Conservation (phyloP, 1,284 basidiomycete genomes). For the Irpex lacteus region DNA sequence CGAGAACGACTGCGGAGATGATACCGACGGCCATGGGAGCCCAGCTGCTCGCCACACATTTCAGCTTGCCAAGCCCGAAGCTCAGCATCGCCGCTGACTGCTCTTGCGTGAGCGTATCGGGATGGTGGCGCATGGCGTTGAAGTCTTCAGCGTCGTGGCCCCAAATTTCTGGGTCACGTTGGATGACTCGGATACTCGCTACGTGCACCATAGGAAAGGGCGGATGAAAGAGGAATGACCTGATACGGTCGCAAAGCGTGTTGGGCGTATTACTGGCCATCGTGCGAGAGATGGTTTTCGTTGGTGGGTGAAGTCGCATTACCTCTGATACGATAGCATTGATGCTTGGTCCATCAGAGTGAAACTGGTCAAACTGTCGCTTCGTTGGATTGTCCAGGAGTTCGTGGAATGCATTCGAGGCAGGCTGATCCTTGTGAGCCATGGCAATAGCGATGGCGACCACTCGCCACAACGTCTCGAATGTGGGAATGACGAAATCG, state of each 20-base stretch:
- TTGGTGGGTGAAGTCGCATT: constrained; percentile 46
- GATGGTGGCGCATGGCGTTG: constrained; percentile 40
- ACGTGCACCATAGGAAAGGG: constrained; percentile 10
- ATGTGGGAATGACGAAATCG: constrained; percentile 52
- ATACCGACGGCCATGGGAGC: constrained; percentile 46
- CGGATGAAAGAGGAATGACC: constrained; percentile 9
- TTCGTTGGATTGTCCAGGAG: constrained; percentile 38
- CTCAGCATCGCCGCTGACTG: constrained; percentile 30
- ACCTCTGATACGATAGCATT: constrained; percentile 41
- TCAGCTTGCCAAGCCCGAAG: constrained; percentile 42
- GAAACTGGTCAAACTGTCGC: constrained; percentile 30
- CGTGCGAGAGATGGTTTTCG: constrained; percentile 37
- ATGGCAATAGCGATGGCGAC: constrained; percentile 44
- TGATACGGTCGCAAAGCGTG: constrained; percentile 14
- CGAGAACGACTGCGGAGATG: constrained; percentile 40
- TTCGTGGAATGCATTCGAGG: constrained; percentile 31
- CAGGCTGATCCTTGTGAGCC: constrained; percentile 26
- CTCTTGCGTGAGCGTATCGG: constrained; percentile 18
- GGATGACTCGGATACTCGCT: constrained; percentile 44
- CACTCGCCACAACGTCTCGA: constrained; percentile 63
- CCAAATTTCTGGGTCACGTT: constrained; percentile 29
- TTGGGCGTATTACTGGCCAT: constrained; percentile 12
- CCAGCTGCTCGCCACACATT: constrained; percentile 45
- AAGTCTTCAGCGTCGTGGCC: constrained; percentile 32
- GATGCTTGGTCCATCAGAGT: constrained; percentile 29